Evolutionary conservation across 345 rosid species (phyloP).

Genomic region (Gossypium sturtianum): DNA sequence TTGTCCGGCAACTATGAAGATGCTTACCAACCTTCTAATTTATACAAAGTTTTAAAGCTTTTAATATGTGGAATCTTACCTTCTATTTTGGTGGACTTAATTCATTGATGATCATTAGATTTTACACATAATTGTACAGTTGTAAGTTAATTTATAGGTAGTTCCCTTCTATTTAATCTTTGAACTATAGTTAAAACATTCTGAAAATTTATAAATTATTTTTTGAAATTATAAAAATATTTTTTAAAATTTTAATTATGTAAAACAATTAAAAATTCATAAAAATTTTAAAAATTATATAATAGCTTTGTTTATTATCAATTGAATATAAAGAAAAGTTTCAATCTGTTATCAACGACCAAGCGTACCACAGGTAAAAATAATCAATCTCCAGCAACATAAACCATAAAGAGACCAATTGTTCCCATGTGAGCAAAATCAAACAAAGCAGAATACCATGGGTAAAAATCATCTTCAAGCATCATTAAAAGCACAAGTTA

Average conservation of each 20-base stretch:
- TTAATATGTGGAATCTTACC: not conserved
- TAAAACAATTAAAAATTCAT: too few species aligned
- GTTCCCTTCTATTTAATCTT: not conserved
- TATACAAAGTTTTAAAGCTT: not conserved
- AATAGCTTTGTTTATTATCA: too few species aligned
- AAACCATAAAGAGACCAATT: not conserved
- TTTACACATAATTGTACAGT: not conserved
- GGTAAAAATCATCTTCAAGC: too few species aligned
- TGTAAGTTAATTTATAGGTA: not conserved
- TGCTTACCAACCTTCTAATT: not conserved
- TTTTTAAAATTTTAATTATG: too few species aligned
- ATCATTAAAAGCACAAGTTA: too few species aligned
- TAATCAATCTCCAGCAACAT: not conserved
- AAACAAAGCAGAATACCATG: not conserved
- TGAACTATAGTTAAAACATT: too few species aligned
- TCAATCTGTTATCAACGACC: conserved; percentile 72
- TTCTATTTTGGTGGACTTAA: not conserved
- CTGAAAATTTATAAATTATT: too few species aligned
- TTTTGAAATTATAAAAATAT: too few species aligned
- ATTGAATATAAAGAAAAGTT: too few species aligned
- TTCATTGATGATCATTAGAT: not conserved
- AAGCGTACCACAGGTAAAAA: conserved; percentile 41
- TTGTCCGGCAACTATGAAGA: not conserved
- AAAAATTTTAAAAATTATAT: too few species aligned
- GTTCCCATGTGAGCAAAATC: not conserved